Percentiles rank a stretch among this genome's conserved stretches.
Conservation (phyloP, 352 stramenopile genomes). For the Phytophthora crassamura region DNA sequence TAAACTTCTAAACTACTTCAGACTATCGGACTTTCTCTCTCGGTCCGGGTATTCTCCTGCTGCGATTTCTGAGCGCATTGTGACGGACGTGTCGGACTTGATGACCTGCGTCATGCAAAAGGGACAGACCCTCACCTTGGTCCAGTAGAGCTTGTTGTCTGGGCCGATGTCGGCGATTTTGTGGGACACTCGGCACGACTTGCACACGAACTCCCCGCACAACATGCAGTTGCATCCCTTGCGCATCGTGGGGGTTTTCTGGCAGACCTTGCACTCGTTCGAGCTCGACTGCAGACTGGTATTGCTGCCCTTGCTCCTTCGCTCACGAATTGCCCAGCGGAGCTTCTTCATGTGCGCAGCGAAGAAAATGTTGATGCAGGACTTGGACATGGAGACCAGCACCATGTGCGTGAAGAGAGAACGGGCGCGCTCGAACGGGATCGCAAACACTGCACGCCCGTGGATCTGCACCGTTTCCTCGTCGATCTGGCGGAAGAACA, state of each 20-base stretch:
- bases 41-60: constrained; percentile 36
- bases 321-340: constrained; percentile 36
- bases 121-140: constrained; percentile 35
- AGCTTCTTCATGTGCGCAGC: constrained; percentile 43
- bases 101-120: constrained; percentile 46
- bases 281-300: constrained; percentile 1
- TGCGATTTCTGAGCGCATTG: constrained; percentile 38
- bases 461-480: constrained; percentile 32
- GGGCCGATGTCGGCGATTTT: constrained; percentile 36
- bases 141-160: constrained; percentile 45
- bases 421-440: constrained; percentile 36
- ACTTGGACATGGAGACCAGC: constrained; percentile 37
- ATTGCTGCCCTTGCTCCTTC: constrained; percentile 13
- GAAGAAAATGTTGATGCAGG: constrained; percentile 42
- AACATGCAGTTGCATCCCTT: constrained; percentile 36
- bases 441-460: constrained; percentile 25
- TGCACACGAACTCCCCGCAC: constrained; percentile 38
- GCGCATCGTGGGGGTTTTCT: constrained; percentile 34
- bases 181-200: constrained; percentile 33
- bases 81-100: constrained; percentile 36
- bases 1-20: not conserved
- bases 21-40: too few species aligned
- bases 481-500: constrained; percentile 32
- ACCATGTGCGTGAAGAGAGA: constrained; percentile 36
- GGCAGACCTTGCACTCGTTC: constrained; percentile 37